These are phyloP conservation scores for Candida sp. DNA, from an alignment of 1,139 yeast genomes.

Conservation along the genomic window DNA sequence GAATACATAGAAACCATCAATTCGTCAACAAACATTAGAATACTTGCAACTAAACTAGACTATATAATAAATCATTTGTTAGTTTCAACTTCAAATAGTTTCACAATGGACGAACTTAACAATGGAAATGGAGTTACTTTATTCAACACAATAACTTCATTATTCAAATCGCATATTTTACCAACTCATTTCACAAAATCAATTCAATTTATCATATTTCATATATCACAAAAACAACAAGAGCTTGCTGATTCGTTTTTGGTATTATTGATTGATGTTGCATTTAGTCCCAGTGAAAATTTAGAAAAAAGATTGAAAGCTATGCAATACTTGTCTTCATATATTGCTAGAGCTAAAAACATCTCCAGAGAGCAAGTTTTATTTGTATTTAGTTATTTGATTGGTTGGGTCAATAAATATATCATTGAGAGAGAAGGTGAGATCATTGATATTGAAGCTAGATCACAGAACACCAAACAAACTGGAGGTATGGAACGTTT, in stretches of 20 bases:
- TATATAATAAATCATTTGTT: conserved; percentile 57
- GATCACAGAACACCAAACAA: conserved; percentile 11
- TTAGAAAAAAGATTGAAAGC: conserved; percentile 81
- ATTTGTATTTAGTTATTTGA: conserved; percentile 73
- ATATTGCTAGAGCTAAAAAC: conserved; percentile 81
- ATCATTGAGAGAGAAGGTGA: conserved; percentile 82
- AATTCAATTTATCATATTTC: conserved; percentile 81
- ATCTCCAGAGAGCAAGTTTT: conserved; percentile 70
- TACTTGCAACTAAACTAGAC: conserved; percentile 67
- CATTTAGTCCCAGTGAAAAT: conserved; percentile 65
- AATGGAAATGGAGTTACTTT: conserved; percentile 69
- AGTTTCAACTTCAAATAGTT: conserved; percentile 43
- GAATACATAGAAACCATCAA: conserved; percentile 39
- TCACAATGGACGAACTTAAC: conserved; percentile 49
- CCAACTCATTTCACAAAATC: conserved; percentile 94
- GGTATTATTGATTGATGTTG: conserved; percentile 78
- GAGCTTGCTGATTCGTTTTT: conserved; percentile 84
- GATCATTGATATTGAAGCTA: conserved; percentile 48
- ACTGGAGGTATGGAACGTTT: conserved; percentile 73
- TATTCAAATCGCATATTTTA: conserved; percentile 77
- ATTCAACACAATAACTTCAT: conserved; percentile 70
- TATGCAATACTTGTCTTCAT: conserved; percentile 88
- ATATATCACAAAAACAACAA: conserved; percentile 76
- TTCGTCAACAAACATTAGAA: conserved; percentile 51
- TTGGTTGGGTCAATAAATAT: conserved; percentile 81